Conservation (phyloP, 441 rosid species). For the Breynia disticha region DNA sequence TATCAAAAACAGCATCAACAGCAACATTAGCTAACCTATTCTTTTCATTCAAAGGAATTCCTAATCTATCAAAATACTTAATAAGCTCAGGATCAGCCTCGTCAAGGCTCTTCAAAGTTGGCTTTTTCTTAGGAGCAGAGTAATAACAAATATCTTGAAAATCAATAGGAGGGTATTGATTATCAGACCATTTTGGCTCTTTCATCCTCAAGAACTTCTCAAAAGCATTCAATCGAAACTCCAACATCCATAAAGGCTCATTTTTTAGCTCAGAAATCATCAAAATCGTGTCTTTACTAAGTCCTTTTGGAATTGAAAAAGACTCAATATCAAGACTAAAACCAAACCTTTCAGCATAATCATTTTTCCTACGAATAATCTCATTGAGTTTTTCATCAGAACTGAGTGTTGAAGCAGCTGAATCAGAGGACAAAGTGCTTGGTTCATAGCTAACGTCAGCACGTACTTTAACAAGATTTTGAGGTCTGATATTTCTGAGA, state of each 20-base stretch:
- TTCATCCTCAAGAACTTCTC: conserved; percentile 55
- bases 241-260: conserved; percentile 92
- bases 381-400: conserved; percentile 59
- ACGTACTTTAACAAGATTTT: conserved; percentile 16
- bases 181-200: conserved; percentile 90
- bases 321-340: conserved; percentile 69
- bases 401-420: conserved; percentile 27
- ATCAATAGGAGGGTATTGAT: conserved; percentile 49
- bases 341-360: conserved; percentile 62
- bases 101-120: conserved; percentile 65
- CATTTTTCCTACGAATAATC: conserved; percentile 46
- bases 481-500: not conserved
- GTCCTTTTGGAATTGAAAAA: conserved; percentile 76
- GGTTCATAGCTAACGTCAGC: conserved; percentile 22
- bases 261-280: conserved; percentile 59
- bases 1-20: conserved; percentile 85
- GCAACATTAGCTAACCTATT: conserved; percentile 83
- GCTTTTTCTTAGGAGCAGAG: conserved; percentile 86
- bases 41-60: conserved; percentile 66
- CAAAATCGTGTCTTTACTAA: conserved; percentile 55
- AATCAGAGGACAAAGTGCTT: conserved; percentile 28
- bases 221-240: conserved; percentile 64
- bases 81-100: conserved; percentile 80
- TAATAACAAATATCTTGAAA: conserved; percentile 84
- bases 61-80: conserved; percentile 63